phyloP scores from a whole-genome alignment of 768 basidiomycete species.

The Panus rudis region DNA sequence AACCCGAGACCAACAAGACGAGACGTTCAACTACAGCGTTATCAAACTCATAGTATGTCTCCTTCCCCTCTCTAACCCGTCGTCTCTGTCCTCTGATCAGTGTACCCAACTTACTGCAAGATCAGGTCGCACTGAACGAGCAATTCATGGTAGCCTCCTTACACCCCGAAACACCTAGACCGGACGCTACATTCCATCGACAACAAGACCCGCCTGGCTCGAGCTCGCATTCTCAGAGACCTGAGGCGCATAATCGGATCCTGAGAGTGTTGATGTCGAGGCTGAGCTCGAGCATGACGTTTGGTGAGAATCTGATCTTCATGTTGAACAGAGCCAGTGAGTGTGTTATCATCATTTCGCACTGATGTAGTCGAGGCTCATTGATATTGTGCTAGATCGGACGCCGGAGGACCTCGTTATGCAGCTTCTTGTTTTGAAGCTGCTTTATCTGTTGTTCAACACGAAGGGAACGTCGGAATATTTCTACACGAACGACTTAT shows the following conservation, averaged over 20 bases:
- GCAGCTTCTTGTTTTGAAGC: slow-evolving; percentile 89
- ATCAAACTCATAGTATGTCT: slow-evolving; percentile 83
- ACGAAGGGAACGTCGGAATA: slow-evolving; percentile 90
- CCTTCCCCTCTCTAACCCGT: too few relatives aligned
- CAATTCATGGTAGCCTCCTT: slow-evolving; percentile 95
- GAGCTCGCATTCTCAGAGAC: slow-evolving; percentile 20
- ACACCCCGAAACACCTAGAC: slow-evolving; percentile 19
- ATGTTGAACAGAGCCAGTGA: slow-evolving; percentile 94
- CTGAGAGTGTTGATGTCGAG: slow-evolving; percentile 79
- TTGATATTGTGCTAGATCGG: slow-evolving; percentile 43
- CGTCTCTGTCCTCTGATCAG: neutral
- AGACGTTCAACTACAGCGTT: slow-evolving; percentile 90
- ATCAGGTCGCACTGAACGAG: slow-evolving; percentile 87
- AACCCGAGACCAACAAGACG: slow-evolving; percentile 82
- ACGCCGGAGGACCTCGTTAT: slow-evolving; percentile 90
- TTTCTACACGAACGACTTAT: slow-evolving; percentile 96
- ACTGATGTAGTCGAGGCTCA: neutral
- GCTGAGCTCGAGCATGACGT: slow-evolving; percentile 82
- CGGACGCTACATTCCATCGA: slow-evolving; percentile 9
- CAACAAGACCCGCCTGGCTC: slow-evolving; percentile 11
- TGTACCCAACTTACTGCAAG: slow-evolving; percentile 6
- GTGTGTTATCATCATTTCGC: slow-evolving; percentile 22
- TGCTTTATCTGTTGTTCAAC: slow-evolving; percentile 91
- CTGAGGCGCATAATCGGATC: slow-evolving; percentile 65
- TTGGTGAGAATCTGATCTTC: slow-evolving; percentile 98